Evolutionary conservation across 495 filamentous ascomycete genomes (phyloP).

Genomic region (Tuber calosporum): DNA sequence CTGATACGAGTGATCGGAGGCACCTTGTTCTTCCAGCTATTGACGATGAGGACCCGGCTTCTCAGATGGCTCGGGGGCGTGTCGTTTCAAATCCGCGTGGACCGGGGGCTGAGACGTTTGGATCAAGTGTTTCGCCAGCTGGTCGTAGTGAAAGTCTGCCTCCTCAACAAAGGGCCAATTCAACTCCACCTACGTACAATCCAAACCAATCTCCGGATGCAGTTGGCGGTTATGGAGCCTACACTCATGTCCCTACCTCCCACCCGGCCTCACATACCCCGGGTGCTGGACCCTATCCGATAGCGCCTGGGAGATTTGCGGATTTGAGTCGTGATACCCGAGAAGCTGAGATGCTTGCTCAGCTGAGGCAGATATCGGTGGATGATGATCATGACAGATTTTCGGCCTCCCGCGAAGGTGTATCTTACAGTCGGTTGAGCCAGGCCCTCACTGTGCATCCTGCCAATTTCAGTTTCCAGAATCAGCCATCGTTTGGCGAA

Average conservation of each 20-base stretch:
- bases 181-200: conserved; percentile 39
- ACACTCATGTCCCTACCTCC: conserved; percentile 37
- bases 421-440: conserved; percentile 12
- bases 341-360: conserved; percentile 42
- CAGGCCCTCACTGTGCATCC: conserved; percentile 20
- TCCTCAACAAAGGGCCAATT: conserved; percentile 39
- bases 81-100: conserved; percentile 39
- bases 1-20: conserved; percentile 19
- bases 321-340: conserved; percentile 44
- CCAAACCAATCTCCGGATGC: conserved; percentile 34
- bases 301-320: conserved; percentile 38
- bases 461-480: conserved; percentile 26
- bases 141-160: conserved; percentile 40
- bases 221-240: conserved; percentile 36
- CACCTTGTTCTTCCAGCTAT: conserved; percentile 35
- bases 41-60: conserved; percentile 33
- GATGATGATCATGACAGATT: conserved; percentile 39
- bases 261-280: conserved; percentile 29
- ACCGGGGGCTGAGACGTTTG: conserved; percentile 29
- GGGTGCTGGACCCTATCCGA: conserved; percentile 25
- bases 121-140: conserved; percentile 36
- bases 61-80: conserved; percentile 36
- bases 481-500: conserved; percentile 34
- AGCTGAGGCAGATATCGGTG: conserved; percentile 34
- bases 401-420: conserved; percentile 9